Conservation (phyloP, 1,284 basidiomycete genomes). For the Anthracocystis setariae region DNA sequence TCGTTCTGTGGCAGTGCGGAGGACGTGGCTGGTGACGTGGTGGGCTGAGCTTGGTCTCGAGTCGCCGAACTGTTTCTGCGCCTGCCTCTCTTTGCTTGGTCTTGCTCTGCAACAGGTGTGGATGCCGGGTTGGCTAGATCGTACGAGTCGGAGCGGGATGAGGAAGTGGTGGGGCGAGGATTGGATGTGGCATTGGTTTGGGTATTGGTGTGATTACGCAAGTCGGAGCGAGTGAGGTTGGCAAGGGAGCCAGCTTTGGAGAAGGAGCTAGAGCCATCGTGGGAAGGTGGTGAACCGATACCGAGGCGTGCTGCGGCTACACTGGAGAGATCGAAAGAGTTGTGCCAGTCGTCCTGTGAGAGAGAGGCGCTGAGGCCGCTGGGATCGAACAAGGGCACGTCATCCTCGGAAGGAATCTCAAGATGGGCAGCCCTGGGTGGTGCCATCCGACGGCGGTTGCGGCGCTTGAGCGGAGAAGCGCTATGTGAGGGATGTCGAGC, state of each 20-base stretch:
- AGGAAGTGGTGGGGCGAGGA: slow-evolving; percentile 2
- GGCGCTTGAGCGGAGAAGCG: slow-evolving; percentile 18
- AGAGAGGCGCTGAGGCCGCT: slow-evolving; percentile 51
- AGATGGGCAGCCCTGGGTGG: slow-evolving; percentile 37
- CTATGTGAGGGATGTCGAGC: slow-evolving; percentile 3
- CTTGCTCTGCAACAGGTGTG: neutral
- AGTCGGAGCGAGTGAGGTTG: slow-evolving; percentile 36
- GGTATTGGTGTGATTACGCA: slow-evolving; percentile 21
- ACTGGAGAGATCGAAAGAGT: slow-evolving; percentile 43
- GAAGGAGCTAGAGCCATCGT: slow-evolving; percentile 22
- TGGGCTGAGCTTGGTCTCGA: slow-evolving; percentile 5
- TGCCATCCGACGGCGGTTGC: slow-evolving; percentile 41
- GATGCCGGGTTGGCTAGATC: slow-evolving; percentile 4
- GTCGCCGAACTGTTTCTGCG: slow-evolving; percentile 38
- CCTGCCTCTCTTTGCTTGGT: slow-evolving; percentile 25
- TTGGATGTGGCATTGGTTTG: slow-evolving; percentile 14
- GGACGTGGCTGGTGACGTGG: neutral
- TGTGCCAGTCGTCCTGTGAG: slow-evolving; percentile 49
- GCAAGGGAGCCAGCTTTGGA: slow-evolving; percentile 24
- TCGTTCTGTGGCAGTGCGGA: slow-evolving; percentile 29
- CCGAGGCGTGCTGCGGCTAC: slow-evolving; percentile 48
- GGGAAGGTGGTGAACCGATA: slow-evolving; percentile 39
- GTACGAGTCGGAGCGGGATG: slow-evolving; percentile 12
- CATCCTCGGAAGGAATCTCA: slow-evolving; percentile 49
- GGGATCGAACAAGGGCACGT: slow-evolving; percentile 49